Evolutionary conservation across 257 asterid genomes (phyloP).

Genomic region (Jacaranda mimosifolia): DNA sequence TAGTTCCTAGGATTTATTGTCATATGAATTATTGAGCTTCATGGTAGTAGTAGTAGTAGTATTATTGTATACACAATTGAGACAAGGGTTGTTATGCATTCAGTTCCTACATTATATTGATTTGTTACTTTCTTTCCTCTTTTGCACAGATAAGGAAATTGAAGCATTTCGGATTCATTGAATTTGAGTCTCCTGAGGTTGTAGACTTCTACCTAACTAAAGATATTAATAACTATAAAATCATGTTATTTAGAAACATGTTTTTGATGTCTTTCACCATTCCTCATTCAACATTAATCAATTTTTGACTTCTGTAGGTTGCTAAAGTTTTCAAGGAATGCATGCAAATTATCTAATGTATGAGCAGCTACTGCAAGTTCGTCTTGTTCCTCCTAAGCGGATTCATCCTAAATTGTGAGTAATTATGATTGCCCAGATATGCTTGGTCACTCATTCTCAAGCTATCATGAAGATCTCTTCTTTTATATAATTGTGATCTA

Average conservation of each 20-base stretch:
- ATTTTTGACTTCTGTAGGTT: slow-evolving; percentile 69
- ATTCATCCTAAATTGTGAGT: slow-evolving; percentile 86
- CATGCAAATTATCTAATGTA: slow-evolving; percentile 91
- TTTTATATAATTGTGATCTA: not conserved
- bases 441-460: slow-evolving; percentile 18
- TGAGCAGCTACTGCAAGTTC: slow-evolving; percentile 88
- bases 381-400: slow-evolving; percentile 69
- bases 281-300: not conserved
- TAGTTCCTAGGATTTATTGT: no score
- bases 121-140: slow-evolving; percentile 11
- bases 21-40: no score
- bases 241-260: not conserved
- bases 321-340: slow-evolving; percentile 87
- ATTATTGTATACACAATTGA: no score
- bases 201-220: slow-evolving; percentile 22
- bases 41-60: no score
- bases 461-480: not conserved
- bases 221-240: slow-evolving; percentile 8
- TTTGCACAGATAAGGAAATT: slow-evolving; percentile 85
- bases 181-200: slow-evolving; percentile 94
- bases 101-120: no score
- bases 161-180: slow-evolving; percentile 92
- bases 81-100: no score
- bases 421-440: not conserved
- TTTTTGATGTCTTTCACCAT: slow-evolving; percentile 17